Evolutionary conservation across 2,329 filamentous ascomycete genomes (phyloP).

Genomic region (Ascochyta rabiei): DNA sequence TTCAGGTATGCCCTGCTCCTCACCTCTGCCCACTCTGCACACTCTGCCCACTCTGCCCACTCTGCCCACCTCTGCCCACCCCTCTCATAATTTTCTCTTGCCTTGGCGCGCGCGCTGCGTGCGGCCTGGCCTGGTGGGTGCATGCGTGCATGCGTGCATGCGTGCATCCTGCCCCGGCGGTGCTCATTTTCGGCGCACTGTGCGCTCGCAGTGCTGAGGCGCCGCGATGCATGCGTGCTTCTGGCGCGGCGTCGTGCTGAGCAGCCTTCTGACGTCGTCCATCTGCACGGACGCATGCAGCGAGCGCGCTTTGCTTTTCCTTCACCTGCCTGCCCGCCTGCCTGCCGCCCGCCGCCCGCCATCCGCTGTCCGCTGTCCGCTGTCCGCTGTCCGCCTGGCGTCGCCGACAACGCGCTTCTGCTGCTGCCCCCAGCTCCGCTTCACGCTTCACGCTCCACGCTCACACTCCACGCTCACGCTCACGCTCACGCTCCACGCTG

Average conservation of each 20-base stretch:
- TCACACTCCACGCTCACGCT: constrained; percentile 30
- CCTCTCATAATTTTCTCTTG: constrained; percentile 34
- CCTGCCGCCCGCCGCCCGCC: not conserved
- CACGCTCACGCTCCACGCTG: too few species aligned
- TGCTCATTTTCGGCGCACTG: constrained; percentile 17
- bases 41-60: too few species aligned
- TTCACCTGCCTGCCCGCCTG: constrained; percentile 10
- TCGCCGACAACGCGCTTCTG: constrained; percentile 14
- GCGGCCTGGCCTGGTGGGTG: constrained; percentile 8
- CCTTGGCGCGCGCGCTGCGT: constrained; percentile 27
- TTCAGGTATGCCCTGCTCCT: constrained; percentile 8
- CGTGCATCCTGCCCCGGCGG: constrained; percentile 7
- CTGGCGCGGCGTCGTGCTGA: constrained; percentile 6
- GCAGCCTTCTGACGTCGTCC: constrained; percentile 27
- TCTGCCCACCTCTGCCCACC: too few species aligned
- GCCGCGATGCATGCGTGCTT: constrained; percentile 13
- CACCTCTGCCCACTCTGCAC: not conserved
- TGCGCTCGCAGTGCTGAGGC: constrained; percentile 10
- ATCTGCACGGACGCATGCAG: constrained; percentile 24
- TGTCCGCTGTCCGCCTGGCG: not conserved
- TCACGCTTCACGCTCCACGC: not conserved
- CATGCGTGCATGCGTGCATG: constrained; percentile 10
- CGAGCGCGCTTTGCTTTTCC: constrained; percentile 3
- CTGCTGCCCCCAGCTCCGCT: constrained; percentile 3
- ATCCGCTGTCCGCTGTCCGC: too few species aligned